Percentiles rank a stretch among this genome's conserved stretches.
phyloP scores from a whole-genome alignment of 2,329 filamentous ascomycete genomes.

The Dactylellina haptotyla region DNA sequence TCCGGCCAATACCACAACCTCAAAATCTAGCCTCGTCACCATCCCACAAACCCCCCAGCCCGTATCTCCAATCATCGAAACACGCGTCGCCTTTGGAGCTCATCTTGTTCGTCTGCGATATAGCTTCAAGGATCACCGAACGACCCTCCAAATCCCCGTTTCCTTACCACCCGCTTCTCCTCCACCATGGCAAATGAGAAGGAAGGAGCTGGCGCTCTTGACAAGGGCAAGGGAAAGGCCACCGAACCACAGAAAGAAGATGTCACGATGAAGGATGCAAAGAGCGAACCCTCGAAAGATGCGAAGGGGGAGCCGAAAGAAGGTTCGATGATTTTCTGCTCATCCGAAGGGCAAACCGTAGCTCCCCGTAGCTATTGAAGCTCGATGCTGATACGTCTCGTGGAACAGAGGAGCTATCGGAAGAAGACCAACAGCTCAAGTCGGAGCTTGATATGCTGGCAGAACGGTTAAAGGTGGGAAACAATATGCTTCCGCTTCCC shows the following conservation, averaged over 20 bases:
- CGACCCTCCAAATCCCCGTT: constrained; percentile 57
- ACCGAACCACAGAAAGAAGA: constrained; percentile 74
- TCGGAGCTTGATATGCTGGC: constrained; percentile 98
- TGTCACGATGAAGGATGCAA: constrained; percentile 70
- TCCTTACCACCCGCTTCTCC: constrained; percentile 57
- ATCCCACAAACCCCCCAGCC: constrained; percentile 19
- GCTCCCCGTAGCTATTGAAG: constrained; percentile 54
- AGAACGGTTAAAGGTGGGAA: constrained; percentile 79
- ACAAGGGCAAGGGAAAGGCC: constrained; percentile 97
- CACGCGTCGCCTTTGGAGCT: constrained; percentile 44
- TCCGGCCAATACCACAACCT: constrained; percentile 29
- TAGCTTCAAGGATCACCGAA: constrained; percentile 41
- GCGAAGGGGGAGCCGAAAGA: constrained; percentile 73
- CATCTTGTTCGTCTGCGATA: constrained; percentile 29
- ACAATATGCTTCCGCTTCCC: constrained; percentile 12
- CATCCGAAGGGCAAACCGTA: constrained; percentile 61
- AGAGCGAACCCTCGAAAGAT: constrained; percentile 79
- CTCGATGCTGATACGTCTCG: constrained; percentile 53
- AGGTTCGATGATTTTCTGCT: constrained; percentile 66
- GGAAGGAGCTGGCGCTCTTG: constrained; percentile 81
- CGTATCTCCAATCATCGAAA: constrained; percentile 40
- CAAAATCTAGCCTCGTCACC: constrained; percentile 29
- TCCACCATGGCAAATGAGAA: constrained; percentile 87
- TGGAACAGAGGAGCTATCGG: constrained; percentile 85
- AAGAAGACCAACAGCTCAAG: constrained; percentile 98